Evolutionary conservation across 805 yeast species (phyloP).

Genomic region (Starmerella stigmatis): DNA sequence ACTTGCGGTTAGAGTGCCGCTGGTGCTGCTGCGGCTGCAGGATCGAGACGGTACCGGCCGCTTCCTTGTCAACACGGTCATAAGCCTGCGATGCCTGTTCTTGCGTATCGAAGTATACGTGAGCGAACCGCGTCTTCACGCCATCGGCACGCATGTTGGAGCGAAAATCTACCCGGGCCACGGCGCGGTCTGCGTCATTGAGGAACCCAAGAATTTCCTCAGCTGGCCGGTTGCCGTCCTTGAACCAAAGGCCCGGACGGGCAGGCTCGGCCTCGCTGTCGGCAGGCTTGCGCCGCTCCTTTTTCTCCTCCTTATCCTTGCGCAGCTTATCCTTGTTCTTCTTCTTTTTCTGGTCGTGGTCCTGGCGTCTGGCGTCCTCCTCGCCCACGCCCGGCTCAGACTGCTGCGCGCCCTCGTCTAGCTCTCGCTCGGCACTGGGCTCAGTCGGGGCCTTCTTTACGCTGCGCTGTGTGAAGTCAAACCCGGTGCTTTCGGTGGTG

Average conservation of each 20-base stretch:
- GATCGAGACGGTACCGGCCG: slow-evolving; percentile 26
- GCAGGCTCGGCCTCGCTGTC: slow-evolving; percentile 8
- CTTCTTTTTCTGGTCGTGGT: slow-evolving; percentile 5
- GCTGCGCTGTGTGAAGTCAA: slow-evolving; percentile 47
- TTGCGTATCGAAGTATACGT: slow-evolving; percentile 31
- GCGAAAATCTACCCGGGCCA: slow-evolving; percentile 27
- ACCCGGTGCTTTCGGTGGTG: slow-evolving; percentile 35
- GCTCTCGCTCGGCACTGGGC: background rate
- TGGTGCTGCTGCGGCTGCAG: slow-evolving; percentile 14
- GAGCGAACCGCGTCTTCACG: slow-evolving; percentile 27
- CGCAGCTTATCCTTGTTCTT: slow-evolving; percentile 2
- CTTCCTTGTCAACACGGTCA: slow-evolving; percentile 29
- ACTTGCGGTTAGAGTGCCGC: background rate
- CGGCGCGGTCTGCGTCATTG: slow-evolving; percentile 28
- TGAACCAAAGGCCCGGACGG: slow-evolving; percentile 34
- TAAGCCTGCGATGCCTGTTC: slow-evolving; percentile 33
- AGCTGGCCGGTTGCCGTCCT: slow-evolving; percentile 31
- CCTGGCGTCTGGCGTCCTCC: background rate
- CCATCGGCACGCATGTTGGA: slow-evolving; percentile 25
- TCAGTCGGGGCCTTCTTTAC: slow-evolving; percentile 1
- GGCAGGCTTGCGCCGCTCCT: background rate
- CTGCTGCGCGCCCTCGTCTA: background rate
- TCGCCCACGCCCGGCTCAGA: background rate
- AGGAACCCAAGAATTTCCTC: slow-evolving; percentile 29
- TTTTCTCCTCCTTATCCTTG: slow-evolving; percentile 5